These are phyloP conservation scores for Chimonanthus praecox DNA, from an alignment of 164 flowering plant species.

Conservation along the genomic window DNA sequence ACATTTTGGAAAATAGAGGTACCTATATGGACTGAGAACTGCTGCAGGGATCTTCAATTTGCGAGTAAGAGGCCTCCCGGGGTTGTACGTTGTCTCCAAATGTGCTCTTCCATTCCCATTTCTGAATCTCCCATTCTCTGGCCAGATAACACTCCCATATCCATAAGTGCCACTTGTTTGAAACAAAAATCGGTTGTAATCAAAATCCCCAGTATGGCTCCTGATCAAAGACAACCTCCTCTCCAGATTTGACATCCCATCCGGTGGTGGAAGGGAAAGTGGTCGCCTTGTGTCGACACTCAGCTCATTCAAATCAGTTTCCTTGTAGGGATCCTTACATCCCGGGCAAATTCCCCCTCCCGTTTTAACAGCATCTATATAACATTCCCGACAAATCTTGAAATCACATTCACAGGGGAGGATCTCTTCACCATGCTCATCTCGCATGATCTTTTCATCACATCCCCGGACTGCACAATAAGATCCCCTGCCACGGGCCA, in stretches of 20 bases:
- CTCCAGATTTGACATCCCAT: constrained; percentile 42
- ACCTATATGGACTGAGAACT: constrained; percentile 79
- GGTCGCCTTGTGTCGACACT: constrained; percentile 20
- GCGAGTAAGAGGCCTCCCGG: constrained; percentile 82
- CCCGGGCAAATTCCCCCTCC: constrained; percentile 52
- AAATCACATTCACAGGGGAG: constrained; percentile 67
- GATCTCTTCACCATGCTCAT: constrained; percentile 52
- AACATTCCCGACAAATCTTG: constrained; percentile 59
- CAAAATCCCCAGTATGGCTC: constrained; percentile 67
- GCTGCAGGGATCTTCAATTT: constrained; percentile 62
- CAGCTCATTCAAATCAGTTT: constrained; percentile 33
- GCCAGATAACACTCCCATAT: constrained; percentile 78
- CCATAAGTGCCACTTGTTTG: constrained; percentile 75
- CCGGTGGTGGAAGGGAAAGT: constrained; percentile 22
- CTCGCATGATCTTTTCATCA: constrained; percentile 55
- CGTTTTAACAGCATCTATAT: constrained; percentile 41
- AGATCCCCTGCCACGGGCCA: constrained; percentile 69
- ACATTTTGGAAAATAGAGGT: neutral
- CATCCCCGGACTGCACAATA: constrained; percentile 47
- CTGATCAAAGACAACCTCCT: constrained; percentile 55
- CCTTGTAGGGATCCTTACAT: constrained; percentile 50
- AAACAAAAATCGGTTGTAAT: constrained; percentile 64
- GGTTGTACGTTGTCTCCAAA: constrained; percentile 35
- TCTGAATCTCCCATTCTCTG: constrained; percentile 39
- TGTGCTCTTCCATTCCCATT: constrained; percentile 21